A percentile compares a stretch with the other conserved stretches of the same genome.
phyloP scores from a whole-genome alignment of 129 eudicot genomes.

The Helianthus tuberosus region DNA sequence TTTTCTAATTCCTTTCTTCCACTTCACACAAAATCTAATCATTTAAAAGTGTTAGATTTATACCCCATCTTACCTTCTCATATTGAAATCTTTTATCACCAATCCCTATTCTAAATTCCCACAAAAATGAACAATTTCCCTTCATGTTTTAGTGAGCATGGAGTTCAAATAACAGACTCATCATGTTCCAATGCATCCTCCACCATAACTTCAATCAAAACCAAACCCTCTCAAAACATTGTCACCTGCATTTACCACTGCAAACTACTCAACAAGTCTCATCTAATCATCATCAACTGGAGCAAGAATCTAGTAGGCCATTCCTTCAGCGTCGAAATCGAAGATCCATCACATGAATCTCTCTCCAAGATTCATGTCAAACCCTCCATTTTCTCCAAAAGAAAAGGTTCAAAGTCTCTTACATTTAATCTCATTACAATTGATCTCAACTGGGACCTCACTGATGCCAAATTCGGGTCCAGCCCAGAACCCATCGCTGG shows the following conservation, averaged over 20 bases:
- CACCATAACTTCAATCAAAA: slow-evolving; percentile 12
- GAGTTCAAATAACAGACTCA: slow-evolving; percentile 82
- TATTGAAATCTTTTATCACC: slow-evolving; percentile 8
- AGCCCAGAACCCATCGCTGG: slow-evolving; percentile 79
- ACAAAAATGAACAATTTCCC: slow-evolving; percentile 80
- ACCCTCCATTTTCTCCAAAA: slow-evolving; percentile 72
- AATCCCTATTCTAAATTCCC: neutral
- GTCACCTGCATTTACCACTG: slow-evolving; percentile 66
- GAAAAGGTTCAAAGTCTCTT: slow-evolving; percentile 64
- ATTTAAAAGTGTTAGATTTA: no score
- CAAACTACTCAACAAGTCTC: slow-evolving; percentile 65
- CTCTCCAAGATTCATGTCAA: slow-evolving; percentile 69
- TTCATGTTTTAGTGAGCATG: slow-evolving; percentile 86
- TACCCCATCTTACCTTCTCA: neutral
- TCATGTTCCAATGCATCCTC: slow-evolving; percentile 58
- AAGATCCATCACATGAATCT: slow-evolving; percentile 54
- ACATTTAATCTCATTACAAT: slow-evolving; percentile 50
- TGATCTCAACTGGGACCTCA: slow-evolving; percentile 80
- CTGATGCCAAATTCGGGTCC: slow-evolving; percentile 72
- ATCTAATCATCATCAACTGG: slow-evolving; percentile 62
- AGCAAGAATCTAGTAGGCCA: slow-evolving; percentile 81
- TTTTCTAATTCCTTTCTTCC: no score
- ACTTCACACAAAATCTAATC: no score
- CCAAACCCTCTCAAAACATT: slow-evolving; percentile 63
- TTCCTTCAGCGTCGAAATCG: slow-evolving; percentile 63